Conservation (phyloP, 352 stramenopile genomes). For the Pythium oligandrum region DNA sequence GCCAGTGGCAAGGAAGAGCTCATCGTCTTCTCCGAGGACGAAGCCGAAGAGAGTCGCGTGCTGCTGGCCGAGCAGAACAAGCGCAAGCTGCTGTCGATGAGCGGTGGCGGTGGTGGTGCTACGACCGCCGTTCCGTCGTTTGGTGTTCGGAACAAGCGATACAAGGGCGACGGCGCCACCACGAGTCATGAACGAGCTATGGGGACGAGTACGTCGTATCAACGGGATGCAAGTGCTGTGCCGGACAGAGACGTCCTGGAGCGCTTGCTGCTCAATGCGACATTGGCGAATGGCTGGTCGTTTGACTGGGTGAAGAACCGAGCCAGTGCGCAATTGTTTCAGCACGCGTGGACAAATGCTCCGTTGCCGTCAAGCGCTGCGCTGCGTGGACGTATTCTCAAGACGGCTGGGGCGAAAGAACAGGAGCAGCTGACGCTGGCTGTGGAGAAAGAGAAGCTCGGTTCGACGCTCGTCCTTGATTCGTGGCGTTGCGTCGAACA, state of each 20-base stretch:
- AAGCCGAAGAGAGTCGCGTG: conserved; percentile 6
- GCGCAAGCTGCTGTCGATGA: neutral
- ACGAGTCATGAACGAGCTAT: no score
- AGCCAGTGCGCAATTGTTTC: conserved; percentile 13
- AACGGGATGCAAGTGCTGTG: no score
- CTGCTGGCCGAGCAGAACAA: neutral
- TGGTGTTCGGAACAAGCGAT: neutral
- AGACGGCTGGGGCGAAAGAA: conserved; percentile 11
- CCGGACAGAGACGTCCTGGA: conserved; percentile 10
- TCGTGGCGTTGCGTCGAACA: conserved; percentile 6
- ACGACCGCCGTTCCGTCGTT: no score
- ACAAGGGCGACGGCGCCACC: neutral
- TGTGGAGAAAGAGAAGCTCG: conserved; percentile 12
- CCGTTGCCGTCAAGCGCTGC: conserved; percentile 4
- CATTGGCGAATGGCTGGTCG: conserved; percentile 14
- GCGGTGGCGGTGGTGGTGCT: no score
- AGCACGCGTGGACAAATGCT: conserved; percentile 10
- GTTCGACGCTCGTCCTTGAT: conserved; percentile 19
- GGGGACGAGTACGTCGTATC: no score
- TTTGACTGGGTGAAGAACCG: conserved; percentile 19
- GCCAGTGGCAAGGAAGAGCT: conserved; percentile 8
- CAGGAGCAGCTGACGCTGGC: conserved; percentile 8
- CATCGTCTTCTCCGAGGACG: conserved; percentile 21
- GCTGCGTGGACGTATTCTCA: conserved; percentile 8
- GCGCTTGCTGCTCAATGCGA: conserved; percentile 16